A percentile compares a stretch with the other conserved stretches of the same genome.
These are phyloP conservation scores for Ceratocystiopsis sp. DNA, from an alignment of 2,329 filamentous ascomycete genomes.

Conservation along the genomic window DNA sequence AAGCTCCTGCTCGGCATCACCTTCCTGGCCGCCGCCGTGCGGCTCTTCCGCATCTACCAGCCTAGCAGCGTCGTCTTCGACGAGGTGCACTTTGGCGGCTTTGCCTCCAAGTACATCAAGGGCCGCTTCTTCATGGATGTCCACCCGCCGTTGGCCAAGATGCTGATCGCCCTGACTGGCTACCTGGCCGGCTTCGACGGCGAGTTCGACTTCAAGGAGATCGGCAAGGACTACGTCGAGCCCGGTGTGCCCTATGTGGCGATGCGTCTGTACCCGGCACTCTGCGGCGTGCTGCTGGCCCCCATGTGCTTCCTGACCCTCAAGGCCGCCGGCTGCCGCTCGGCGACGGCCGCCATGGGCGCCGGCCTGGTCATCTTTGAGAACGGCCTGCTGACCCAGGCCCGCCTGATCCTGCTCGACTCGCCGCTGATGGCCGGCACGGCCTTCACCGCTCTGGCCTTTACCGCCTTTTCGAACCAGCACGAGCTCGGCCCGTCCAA, in stretches of 20 bases:
- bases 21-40: slow-evolving; percentile 58
- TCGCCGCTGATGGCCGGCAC: slow-evolving; percentile 89
- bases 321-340: slow-evolving; percentile 79
- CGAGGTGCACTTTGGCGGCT: slow-evolving; percentile 97
- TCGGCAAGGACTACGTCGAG: slow-evolving; percentile 95
- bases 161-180: slow-evolving; percentile 87
- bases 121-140: slow-evolving; percentile 99
- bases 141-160: slow-evolving; percentile 92
- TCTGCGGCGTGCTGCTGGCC: slow-evolving; percentile 75
- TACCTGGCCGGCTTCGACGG: slow-evolving; percentile 93
- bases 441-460: slow-evolving; percentile 76
- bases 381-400: slow-evolving; percentile 89
- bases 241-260: slow-evolving; percentile 91
- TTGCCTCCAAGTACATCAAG: slow-evolving; percentile 98
- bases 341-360: slow-evolving; percentile 67
- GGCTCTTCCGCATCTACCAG: slow-evolving; percentile 90
- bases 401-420: slow-evolving; percentile 87
- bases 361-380: slow-evolving; percentile 85
- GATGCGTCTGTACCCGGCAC: slow-evolving; percentile 84
- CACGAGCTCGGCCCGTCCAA: slow-evolving; percentile 81
- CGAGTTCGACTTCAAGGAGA: slow-evolving; percentile 97
- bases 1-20: slow-evolving; percentile 58
- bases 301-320: slow-evolving; percentile 90
- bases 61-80: slow-evolving; percentile 95
- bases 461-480: slow-evolving; percentile 88